These are phyloP conservation scores for Suhomyces panamericanus DNA, from an alignment of 1,139 yeast genomes.

Conservation along the genomic window DNA sequence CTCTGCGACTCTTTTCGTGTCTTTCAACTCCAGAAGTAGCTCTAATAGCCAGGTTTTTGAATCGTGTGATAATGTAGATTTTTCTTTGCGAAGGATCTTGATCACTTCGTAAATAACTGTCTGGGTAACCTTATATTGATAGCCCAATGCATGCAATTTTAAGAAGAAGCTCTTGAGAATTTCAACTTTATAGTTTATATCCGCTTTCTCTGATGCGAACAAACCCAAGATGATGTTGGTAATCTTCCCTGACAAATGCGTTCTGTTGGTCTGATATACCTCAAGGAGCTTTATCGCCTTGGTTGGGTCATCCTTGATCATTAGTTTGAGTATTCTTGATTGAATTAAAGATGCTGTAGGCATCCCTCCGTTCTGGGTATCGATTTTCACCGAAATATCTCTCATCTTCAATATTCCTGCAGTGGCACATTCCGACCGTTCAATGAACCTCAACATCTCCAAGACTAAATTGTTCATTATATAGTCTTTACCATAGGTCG, in stretches of 20 bases:
- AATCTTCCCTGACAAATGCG: conserved; percentile 20
- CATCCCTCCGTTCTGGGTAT: neutral
- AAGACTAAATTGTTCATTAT: conserved; percentile 20
- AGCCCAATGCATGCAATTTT: conserved; percentile 20
- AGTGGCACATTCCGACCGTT: conserved; percentile 9
- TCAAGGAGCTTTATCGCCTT: conserved; percentile 25
- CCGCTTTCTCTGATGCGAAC: conserved; percentile 19
- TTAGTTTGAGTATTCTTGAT: conserved; percentile 23
- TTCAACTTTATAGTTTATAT: conserved; percentile 19
- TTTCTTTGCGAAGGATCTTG: conserved; percentile 9
- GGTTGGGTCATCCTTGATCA: conserved; percentile 29
- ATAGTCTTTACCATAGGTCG: conserved; percentile 22
- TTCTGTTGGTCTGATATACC: conserved; percentile 20
- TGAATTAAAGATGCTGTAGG: conserved; percentile 18
- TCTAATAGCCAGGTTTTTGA: conserved; percentile 10
- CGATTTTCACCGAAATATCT: conserved; percentile 11
- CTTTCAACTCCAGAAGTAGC: conserved; percentile 6
- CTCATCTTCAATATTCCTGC: conserved; percentile 19
- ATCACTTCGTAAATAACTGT: conserved; percentile 14
- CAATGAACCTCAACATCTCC: conserved; percentile 25
- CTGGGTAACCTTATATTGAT: conserved; percentile 21
- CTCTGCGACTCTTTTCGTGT: conserved; percentile 7
- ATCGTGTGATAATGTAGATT: conserved; percentile 4
- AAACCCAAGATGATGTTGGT: conserved; percentile 28
- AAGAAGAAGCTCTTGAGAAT: conserved; percentile 23